Conservation (phyloP, 179 eudicot genomes). For the Silene noctiflora region DNA sequence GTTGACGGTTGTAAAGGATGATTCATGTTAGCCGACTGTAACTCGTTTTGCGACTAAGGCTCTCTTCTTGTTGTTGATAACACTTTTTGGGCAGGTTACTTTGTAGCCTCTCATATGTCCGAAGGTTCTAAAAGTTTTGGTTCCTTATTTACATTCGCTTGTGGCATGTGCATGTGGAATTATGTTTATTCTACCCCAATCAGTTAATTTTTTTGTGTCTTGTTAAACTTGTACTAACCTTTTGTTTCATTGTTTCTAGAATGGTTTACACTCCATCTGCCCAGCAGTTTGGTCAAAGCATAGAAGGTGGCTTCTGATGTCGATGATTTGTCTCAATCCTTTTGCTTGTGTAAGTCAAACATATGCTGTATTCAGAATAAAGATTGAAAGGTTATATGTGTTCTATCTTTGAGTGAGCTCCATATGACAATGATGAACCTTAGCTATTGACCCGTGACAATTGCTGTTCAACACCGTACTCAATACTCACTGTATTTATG, state of each 20-base stretch:
- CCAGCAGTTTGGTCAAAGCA: constrained; percentile 98
- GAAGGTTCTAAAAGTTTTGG: neutral
- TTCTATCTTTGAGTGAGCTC: neutral
- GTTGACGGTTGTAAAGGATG: neutral
- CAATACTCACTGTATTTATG: neutral
- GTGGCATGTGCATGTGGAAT: neutral
- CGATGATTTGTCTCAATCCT: constrained; percentile 96
- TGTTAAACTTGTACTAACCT: neutral
- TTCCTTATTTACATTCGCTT: neutral
- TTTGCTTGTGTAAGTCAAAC: constrained; percentile 75
- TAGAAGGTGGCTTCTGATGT: constrained; percentile 96
- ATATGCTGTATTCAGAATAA: neutral
- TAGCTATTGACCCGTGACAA: neutral
- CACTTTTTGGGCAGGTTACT: neutral
- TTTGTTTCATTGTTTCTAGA: constrained; percentile 41
- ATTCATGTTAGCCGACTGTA: no score
- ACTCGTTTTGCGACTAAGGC: neutral
- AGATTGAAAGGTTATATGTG: constrained; percentile 3
- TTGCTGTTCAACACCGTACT: neutral
- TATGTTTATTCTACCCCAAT: constrained; percentile 5
- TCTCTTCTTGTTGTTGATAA: neutral
- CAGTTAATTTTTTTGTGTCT: neutral
- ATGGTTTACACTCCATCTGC: constrained; percentile 88
- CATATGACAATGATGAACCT: neutral
- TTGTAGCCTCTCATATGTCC: neutral